A percentile compares a stretch with the other conserved stretches of the same genome.
Conservation (phyloP, 139 green algal genomes). For the Marvania coccoides region DNA sequence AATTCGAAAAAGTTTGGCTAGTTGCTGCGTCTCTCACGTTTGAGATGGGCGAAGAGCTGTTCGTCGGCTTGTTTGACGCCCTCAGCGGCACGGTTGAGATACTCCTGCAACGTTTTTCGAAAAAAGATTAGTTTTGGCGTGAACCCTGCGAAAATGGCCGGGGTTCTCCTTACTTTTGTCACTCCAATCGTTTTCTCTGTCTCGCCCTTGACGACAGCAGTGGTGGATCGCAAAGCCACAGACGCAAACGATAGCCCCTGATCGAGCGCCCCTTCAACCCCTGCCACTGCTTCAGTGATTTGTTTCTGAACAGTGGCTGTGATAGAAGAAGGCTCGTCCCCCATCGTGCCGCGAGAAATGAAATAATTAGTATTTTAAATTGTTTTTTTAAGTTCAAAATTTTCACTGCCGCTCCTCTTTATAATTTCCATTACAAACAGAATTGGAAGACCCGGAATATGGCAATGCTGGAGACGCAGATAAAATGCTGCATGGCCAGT, state of each 20-base stretch:
- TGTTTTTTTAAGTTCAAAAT: too few relatives aligned
- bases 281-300: not conserved
- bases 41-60: slow-evolving; percentile 8
- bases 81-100: not conserved
- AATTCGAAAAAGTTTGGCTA: not conserved
- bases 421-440: not conserved
- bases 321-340: not conserved
- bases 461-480: not conserved
- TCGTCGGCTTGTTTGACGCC: not conserved
- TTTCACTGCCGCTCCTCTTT: not conserved
- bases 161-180: too few relatives aligned
- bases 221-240: not conserved
- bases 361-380: too few relatives aligned
- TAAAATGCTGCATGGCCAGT: too few relatives aligned
- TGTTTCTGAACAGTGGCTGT: not conserved
- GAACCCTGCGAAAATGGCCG: too few relatives aligned
- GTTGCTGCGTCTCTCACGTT: not conserved
- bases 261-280: slow-evolving; percentile 2
- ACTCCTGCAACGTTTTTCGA: too few relatives aligned
- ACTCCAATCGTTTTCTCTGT: not conserved
- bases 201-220: not conserved
- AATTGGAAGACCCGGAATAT: not conserved
- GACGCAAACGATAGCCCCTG: not conserved
- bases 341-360: too few relatives aligned
- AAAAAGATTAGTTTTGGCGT: too few relatives aligned